Evolutionary conservation across 2,329 filamentous ascomycete genomes (phyloP).

Genomic region (Pseudocercospora crystallina): DNA sequence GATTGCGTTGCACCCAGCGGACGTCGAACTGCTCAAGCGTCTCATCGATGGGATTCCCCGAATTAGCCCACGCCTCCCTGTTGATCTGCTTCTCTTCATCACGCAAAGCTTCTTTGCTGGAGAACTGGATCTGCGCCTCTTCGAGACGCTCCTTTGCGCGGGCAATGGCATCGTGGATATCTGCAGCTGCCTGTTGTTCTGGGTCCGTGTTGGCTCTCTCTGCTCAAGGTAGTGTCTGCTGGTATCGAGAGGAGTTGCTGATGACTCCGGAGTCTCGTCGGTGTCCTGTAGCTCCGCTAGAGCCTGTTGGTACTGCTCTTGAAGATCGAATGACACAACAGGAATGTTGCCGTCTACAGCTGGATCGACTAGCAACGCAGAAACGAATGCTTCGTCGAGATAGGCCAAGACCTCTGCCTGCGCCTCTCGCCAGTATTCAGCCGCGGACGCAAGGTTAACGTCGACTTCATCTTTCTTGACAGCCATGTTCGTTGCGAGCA

Average conservation of each 20-base stretch:
- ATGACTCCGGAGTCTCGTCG: no score
- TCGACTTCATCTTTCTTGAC: not conserved
- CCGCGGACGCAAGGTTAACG: no score
- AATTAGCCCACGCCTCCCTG: not conserved
- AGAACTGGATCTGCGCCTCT: not conserved
- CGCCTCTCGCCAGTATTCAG: not conserved
- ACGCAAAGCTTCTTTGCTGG: not conserved
- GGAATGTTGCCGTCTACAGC: not conserved
- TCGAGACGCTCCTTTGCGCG: no score
- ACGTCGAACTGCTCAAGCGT: conserved; percentile 3
- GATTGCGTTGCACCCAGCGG: conserved; percentile 4
- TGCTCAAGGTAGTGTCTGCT: no score
- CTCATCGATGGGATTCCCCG: not conserved
- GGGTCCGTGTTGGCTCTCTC: no score
- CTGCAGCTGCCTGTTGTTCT: no score
- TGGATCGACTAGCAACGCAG: not conserved
- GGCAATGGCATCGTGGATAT: not conserved
- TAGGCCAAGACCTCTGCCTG: conserved; percentile 1
- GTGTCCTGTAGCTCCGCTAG: no score
- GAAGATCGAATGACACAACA: conserved; percentile 3
- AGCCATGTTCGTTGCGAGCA: not conserved
- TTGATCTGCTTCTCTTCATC: conserved; percentile 3
- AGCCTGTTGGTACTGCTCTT: conserved; percentile 14
- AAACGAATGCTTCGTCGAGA: conserved; percentile 10
- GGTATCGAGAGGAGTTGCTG: no score